Conservation (phyloP, 441 rosid genomes). For the Flueggea neowawraea region DNA sequence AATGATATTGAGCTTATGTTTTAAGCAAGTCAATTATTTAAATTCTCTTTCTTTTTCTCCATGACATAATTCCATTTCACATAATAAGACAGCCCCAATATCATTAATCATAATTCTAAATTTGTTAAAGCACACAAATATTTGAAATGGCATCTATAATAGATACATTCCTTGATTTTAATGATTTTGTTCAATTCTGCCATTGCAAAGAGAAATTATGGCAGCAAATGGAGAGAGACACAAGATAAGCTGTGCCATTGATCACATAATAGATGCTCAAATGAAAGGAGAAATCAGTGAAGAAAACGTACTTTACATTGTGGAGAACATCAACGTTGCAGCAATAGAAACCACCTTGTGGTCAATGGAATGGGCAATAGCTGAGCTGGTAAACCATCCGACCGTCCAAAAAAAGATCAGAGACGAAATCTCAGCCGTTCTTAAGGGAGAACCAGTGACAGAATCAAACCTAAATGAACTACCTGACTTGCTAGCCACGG, state of each 20-base stretch:
- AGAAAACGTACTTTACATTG: slow-evolving; percentile 56
- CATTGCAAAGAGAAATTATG: slow-evolving; percentile 36
- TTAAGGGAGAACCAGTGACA: slow-evolving; percentile 29
- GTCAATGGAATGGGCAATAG: slow-evolving; percentile 73
- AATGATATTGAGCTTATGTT: too few species aligned
- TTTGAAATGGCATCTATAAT: too few species aligned
- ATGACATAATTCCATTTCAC: too few species aligned
- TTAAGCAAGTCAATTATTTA: too few species aligned
- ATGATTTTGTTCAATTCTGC: not conserved
- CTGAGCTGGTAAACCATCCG: slow-evolving; percentile 56
- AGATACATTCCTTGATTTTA: too few species aligned
- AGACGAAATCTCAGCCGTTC: slow-evolving; percentile 33
- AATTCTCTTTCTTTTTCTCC: too few species aligned
- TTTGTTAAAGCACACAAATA: too few species aligned
- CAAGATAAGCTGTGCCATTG: slow-evolving; percentile 49
- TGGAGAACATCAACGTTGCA: slow-evolving; percentile 66
- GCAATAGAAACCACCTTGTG: slow-evolving; percentile 63
- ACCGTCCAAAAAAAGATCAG: slow-evolving; percentile 39
- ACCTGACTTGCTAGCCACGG: slow-evolving; percentile 49
- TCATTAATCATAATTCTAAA: too few species aligned
- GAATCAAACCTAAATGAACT: slow-evolving; percentile 38
- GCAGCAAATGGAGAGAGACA: slow-evolving; percentile 47
- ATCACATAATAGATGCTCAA: slow-evolving; percentile 52
- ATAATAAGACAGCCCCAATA: too few species aligned
- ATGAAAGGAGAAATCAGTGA: slow-evolving; percentile 57